A percentile compares a stretch with the other conserved stretches of the same genome.
phyloP scores from a whole-genome alignment of 2,329 filamentous ascomycete genomes.

The Colletotrichum cordylinicola region DNA sequence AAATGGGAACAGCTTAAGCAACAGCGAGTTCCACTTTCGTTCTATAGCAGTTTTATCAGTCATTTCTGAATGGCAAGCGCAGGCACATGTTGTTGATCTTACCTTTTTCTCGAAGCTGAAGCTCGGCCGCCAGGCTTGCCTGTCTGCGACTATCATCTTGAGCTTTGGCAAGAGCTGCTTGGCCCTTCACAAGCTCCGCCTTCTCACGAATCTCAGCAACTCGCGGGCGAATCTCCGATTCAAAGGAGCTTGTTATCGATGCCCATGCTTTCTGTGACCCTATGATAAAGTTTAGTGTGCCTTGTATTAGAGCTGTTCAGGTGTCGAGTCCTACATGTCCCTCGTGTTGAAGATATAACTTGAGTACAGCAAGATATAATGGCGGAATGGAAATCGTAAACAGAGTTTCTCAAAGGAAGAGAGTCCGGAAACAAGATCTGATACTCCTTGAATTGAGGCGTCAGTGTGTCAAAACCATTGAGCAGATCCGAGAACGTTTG shows the following conservation, averaged over 20 bases:
- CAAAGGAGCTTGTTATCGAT: rapidly evolving
- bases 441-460: slow-evolving; percentile 42
- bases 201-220: rapidly evolving
- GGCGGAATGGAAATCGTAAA: not conserved
- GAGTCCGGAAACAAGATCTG: not conserved
- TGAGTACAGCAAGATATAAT: not conserved
- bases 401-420: rapidly evolving
- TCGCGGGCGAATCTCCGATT: rapidly evolving
- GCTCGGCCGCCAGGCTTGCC: not conserved
- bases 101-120: not conserved
- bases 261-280: not conserved
- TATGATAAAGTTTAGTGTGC: rapidly evolving
- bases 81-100: not conserved
- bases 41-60: not conserved
- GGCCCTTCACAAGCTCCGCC: rapidly evolving
- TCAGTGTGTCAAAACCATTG: slow-evolving; percentile 36
- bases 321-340: rapidly evolving
- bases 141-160: not conserved
- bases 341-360: not conserved
- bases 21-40: not conserved
- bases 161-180: not conserved
- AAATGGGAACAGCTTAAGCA: rapidly evolving
- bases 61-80: too few relatives aligned
- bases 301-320: rapidly evolving
- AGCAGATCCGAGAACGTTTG: slow-evolving; percentile 42